A percentile compares a stretch with the other conserved stretches of the same genome.
Conservation (phyloP, 805 yeast genomes). For the Cyberlindnera veronae region DNA sequence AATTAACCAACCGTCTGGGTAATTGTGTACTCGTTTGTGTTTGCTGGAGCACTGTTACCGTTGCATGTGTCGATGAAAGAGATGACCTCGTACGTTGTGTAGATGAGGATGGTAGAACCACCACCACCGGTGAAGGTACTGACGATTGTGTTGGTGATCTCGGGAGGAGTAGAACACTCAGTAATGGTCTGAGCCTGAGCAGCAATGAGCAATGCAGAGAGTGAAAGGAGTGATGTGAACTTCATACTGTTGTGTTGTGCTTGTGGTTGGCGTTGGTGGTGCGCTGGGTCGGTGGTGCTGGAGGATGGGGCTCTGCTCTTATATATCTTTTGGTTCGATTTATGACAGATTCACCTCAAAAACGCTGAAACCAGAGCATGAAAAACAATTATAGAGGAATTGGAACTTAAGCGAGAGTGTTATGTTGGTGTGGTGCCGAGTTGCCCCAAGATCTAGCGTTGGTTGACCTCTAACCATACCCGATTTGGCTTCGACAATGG, state of each 20-base stretch:
- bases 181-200: neutral
- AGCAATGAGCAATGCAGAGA: neutral
- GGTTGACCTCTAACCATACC: too few relatives aligned
- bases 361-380: too few relatives aligned
- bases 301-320: neutral
- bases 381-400: too few relatives aligned
- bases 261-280: neutral
- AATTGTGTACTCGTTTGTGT: neutral
- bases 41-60: slow-evolving; percentile 7
- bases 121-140: slow-evolving; percentile 1
- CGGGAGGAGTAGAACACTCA: slow-evolving; percentile 9
- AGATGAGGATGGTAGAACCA: slow-evolving; percentile 1
- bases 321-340: neutral
- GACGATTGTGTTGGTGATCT: slow-evolving; percentile 1
- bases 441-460: too few relatives aligned
- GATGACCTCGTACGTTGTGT: slow-evolving; percentile 9
- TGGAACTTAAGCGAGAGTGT: too few relatives aligned
- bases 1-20: neutral
- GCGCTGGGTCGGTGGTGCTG: neutral
- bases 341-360: too few relatives aligned
- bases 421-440: too few relatives aligned
- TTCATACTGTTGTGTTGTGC: slow-evolving; percentile 1
- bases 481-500: too few relatives aligned
- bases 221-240: slow-evolving; percentile 1
- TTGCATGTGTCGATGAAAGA: slow-evolving; percentile 14